These are phyloP conservation scores for Podospora comata DNA, from an alignment of 495 filamentous ascomycete genomes.

Conservation along the genomic window DNA sequence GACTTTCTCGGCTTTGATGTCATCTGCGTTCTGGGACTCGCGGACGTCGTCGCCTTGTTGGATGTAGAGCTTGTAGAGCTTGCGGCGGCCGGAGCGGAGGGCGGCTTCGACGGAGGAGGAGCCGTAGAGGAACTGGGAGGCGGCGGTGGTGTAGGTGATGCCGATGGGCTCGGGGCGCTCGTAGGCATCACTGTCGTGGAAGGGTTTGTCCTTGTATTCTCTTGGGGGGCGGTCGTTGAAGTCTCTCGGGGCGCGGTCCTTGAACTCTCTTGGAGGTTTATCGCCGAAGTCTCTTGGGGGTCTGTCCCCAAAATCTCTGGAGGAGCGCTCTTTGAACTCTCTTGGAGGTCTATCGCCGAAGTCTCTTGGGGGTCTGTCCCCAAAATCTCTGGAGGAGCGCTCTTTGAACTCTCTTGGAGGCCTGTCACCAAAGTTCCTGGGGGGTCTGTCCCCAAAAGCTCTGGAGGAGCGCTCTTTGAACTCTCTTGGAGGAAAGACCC, in stretches of 20 bases:
- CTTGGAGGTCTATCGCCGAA: background rate
- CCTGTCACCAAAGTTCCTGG: background rate
- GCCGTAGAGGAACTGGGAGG: slow-evolving; percentile 90
- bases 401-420: slow-evolving; percentile 1
- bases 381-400: slow-evolving; percentile 2
- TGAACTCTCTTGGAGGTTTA: background rate
- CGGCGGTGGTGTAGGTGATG: slow-evolving; percentile 77
- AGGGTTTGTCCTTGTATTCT: background rate
- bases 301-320: slow-evolving; percentile 5
- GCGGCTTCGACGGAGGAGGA: slow-evolving; percentile 78
- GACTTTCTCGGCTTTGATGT: slow-evolving; percentile 35
- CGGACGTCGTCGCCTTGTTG: slow-evolving; percentile 54
- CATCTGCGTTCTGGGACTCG: slow-evolving; percentile 49
- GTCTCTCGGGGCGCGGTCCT: slow-evolving; percentile 1
- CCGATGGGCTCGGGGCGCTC: slow-evolving; percentile 44
- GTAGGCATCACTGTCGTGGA: slow-evolving; percentile 5
- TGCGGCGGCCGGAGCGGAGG: slow-evolving; percentile 60
- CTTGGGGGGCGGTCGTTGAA: slow-evolving; percentile 6
- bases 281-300: slow-evolving; percentile 3
- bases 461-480: slow-evolving; percentile 5
- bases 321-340: background rate
- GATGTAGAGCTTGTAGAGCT: slow-evolving; percentile 82
- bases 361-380: slow-evolving; percentile 6
- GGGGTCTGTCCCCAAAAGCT: background rate
- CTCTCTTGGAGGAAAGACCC: background rate